A percentile compares a stretch with the other conserved stretches of the same genome.
phyloP scores from a whole-genome alignment of 805 yeast species.

The Wickerhamiella dianesei region DNA sequence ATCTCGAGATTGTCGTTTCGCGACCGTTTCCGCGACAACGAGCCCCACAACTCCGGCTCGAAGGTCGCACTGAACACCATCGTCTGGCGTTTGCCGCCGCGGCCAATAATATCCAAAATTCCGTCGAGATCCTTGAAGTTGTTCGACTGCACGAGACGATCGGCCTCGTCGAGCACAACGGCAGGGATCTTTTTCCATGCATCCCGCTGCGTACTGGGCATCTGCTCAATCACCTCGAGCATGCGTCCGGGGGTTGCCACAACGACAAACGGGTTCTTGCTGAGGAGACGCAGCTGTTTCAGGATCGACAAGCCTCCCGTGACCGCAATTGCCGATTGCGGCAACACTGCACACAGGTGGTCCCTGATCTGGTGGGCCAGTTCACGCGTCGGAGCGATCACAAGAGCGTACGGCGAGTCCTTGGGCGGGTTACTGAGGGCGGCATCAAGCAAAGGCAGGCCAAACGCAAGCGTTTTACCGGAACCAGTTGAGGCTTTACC shows the following conservation, averaged over 20 bases:
- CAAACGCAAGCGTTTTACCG: constrained; percentile 93
- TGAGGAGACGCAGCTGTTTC: constrained; percentile 73
- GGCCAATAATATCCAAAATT: constrained; percentile 50
- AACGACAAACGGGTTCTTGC: constrained; percentile 55
- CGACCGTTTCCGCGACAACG: constrained; percentile 37
- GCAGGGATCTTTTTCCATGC: constrained; percentile 34
- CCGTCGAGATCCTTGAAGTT: constrained; percentile 88
- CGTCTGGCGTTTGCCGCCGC: constrained; percentile 57
- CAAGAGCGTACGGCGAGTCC: constrained; percentile 36
- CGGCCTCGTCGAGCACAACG: constrained; percentile 87
- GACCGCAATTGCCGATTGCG: constrained; percentile 44
- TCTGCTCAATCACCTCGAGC: constrained; percentile 50
- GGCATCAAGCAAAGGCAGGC: constrained; percentile 77
- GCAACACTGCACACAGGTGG: constrained; percentile 41
- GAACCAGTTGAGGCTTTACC: constrained; percentile 98
- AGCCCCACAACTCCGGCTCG: constrained; percentile 65
- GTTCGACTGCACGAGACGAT: constrained; percentile 85
- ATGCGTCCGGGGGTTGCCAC: constrained; percentile 96
- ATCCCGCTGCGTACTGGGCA: constrained; percentile 26
- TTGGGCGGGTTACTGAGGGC: constrained; percentile 21
- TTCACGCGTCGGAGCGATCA: constrained; percentile 93
- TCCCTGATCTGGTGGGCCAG: constrained; percentile 85
- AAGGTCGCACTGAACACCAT: constrained; percentile 93
- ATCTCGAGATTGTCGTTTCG: constrained; percentile 38
- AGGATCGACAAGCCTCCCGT: constrained; percentile 95